Base-by-base conservation (phyloP, 2,329 filamentous ascomycete species). In the Colletotrichum australisinense region DNA sequence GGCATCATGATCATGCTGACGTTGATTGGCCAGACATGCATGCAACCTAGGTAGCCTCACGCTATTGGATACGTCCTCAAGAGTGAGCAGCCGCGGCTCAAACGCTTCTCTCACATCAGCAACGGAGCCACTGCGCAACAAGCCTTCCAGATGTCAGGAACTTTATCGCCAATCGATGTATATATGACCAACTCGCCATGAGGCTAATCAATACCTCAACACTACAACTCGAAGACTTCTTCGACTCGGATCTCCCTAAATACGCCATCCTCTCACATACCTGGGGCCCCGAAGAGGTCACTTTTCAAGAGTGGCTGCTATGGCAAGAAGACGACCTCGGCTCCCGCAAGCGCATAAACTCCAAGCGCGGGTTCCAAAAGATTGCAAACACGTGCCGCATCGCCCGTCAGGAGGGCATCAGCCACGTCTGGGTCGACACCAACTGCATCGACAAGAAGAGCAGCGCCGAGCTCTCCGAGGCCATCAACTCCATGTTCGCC, bases 261-360 rank as follows among this genome's bases (percentile, higher is more conserved):
- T 81, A 81, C 64, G 78, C 78, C 63, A 80, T 81, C 28, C 73
- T 82, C 14, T 81, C 80, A 16, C 80, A 82, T 66, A 80, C 78
- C 5, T 80, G 79, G 77, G 76, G 73, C 16, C 22, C 65, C 0
- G 79, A 80, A 5, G 80, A 82, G 59, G 76, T 80, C 35, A 76
- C 74, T 14, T 75, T 76, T 35, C 76, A 77, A 42, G 77, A 80
- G 4, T 63, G 68, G 42, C 32, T 38, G 5, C 12, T 22, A 9
- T 62, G 46, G 68, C 55, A 67, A 26, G 22, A 60, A 6, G 46
- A 32, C 4, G 28, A 14, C n/a, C 12, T n/a, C 2, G 12, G n/a
- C 9, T 22, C 22, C 7, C 24, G 19, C 7, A 24, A 35, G 16
- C 24, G 26, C 2, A 57, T 16, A 6, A 26, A 62, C 11, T 30